Evolutionary conservation across 352 stramenopile species (phyloP), one percentile per base, ranked within the genome.

Genomic region (Phytophthora agathidicida): DNA sequence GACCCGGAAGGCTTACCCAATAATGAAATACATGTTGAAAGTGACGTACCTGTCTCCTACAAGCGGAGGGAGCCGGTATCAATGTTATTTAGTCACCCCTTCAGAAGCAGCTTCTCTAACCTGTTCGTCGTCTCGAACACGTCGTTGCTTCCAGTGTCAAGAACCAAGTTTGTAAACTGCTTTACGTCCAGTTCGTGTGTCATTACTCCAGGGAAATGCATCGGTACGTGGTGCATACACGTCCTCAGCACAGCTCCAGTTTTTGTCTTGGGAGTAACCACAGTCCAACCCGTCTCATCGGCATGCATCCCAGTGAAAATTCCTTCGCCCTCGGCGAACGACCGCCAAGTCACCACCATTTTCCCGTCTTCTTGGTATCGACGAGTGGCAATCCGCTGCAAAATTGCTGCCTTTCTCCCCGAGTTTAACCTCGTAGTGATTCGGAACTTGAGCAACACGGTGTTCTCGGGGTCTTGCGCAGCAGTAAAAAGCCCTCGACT

Each of bases 281-380:
- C 58, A 23, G 49, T 6, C 58, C 58, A 67, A 3, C 57, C 58
- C 7, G 58, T 67, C 19, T 67, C 57, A 17, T 61, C 35, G 10
- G 58, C 33, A 26, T 67, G 35, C 36, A 61, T 30, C 0, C 60
- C 51, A 19, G 30, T 16, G 31, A 68, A 68, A 2, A 45, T 5
- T 8, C 59, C 59, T 13, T 68, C 59, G 6, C 50, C 59, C 20
- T 68, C 59, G n/a, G 51, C 37, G 19, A 62, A 44, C 2, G 38
- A 7, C 24, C 45, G 22, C 60, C 51, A 63, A 1, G 59, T 33
- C 5, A 63, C 5, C 5, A 64, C 38, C 37, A 50, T 53, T 3
- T 31, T 44, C 1, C 11, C 28, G 1, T 42, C 17, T 6, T 31
- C 26, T 39, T 53, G 2, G 7, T 59, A 68, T 1, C 60, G 43